Base-by-base conservation (phyloP, 257 asterid genomes). In the Vinca minor region DNA sequence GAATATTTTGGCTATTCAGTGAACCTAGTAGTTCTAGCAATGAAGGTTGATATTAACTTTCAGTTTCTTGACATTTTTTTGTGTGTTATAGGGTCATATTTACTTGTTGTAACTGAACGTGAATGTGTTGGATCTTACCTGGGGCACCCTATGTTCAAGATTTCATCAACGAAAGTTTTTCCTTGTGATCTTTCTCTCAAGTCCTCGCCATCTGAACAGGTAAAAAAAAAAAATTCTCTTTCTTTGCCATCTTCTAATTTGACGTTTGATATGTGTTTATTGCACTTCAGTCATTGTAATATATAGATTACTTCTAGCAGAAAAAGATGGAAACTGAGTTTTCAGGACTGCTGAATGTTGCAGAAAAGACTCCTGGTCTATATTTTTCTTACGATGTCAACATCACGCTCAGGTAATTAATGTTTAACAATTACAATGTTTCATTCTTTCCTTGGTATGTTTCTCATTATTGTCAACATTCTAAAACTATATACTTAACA, bases 311-410 rank as follows among this genome's bases (percentile, higher is more conserved):
- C 60, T 70, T 62, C 73, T 69, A 53, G 66, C 95, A 93, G 97
- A 86, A 76, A 76, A 87, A 73, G 69, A 82, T 74, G 91, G 96
- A 89, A 81, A 79, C 77, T n/a, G 88, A 89, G 81, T 73, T 89
- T 74, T 69, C 80, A 17, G 81, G 79, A 65, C 70, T 93, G 78
- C 84, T 93, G 31, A 82, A 69, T 62, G 71, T 84, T 73, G 90
- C 86, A 65, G 87, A 89, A 85, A 74, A 60, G 76, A 87, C 87
- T 66, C 83, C 79, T 15, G 94, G 95, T 55, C 88, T 93, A 52
- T 89, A 78, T 75, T 87, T 93, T 79, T 93, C 99, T 31, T 87
- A 93, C 66, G 95, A 93, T 59, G 94, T 85, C 66, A 89, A 93
- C 74, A 82, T 93, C 78, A 89, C 96, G 36, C 76, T 87, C 76